Base-by-base conservation (phyloP, 2,329 filamentous ascomycete species). In the Onygenales sp. region DNA sequence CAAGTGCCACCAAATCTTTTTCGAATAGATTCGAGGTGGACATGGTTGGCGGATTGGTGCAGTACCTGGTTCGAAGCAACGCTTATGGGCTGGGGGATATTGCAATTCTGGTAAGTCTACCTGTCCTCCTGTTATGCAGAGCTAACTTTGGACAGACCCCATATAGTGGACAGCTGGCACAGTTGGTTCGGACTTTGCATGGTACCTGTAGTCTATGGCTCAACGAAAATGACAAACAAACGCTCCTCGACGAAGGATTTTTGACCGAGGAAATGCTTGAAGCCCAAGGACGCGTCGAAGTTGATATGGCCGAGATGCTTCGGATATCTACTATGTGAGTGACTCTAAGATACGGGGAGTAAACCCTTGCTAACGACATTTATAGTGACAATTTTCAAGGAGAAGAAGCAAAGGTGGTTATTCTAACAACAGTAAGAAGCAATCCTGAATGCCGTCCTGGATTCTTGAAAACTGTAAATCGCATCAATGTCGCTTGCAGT, bases 401-500 rank as follows among this genome's bases (percentile, higher is more conserved):
- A 4, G 66, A 69, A 57, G 66, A 69, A 50, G 65, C 65, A 13
- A 68, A 63, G 45, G 53, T 69, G 2, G 56, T 69, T 49, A 61
- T 69, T 9, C 54, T 69, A 4, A 63, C 61, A 33, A 59, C 60
- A 0, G 67, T 69, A 1, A 57, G 66, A 57, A 67, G 66, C 55
- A 66, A 66, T 37, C 14, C 21, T 11, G 54, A 62, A 36, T 56
- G 54, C 11, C 51, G 51, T 14, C 54, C 61, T 21, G 67, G 67
- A 2, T 69, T 69, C 50, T 54, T 69, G 8, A 63, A 58, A 49
- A 66, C 62, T 2, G 40, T 56, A 7, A 69, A 69, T 54, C 60
- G 67, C 11, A 65, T 69, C 54, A 69, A 69, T 47, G 66, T 69
- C 10, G 62, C 59, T 11, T 63, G 61, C 52, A 63, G 64, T 51